Base-by-base conservation (phyloP, 345 rosid species). In the Eucalyptus leucophloia region DNA sequence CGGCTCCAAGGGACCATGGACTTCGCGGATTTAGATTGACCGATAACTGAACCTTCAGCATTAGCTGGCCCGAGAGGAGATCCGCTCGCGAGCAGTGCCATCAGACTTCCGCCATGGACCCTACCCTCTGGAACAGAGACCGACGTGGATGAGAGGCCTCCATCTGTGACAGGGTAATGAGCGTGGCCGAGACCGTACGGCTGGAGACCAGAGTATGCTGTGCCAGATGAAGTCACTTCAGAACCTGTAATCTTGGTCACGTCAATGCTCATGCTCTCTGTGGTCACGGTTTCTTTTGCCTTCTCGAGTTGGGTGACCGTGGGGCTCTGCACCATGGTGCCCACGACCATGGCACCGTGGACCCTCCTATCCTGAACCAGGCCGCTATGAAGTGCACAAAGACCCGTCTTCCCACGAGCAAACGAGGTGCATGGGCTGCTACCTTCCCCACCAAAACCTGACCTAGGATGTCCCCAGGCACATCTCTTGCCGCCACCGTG, bases 401-500 rank as follows among this genome's bases (percentile, higher is more conserved):
- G 98, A 90, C 99, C 98, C 8, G 93, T 94, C 94, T 94, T 97
- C 85, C 98, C 98, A 92, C 99, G 91, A 37, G 98, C 96, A 89
- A 96, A 96, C 42, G 98, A 96, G 91, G 88, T 92, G 89, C 99
- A 98, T 44, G 99, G 97, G 91, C 91, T 89, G 9, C 93, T 94
- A 87, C 91, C 91, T 93, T 95, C 97, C 40, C 96, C 93, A 13
- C 85, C 85, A 77, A 77, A 77, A 37, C 85, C 85, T 21, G 88
- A 87, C 47, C 95, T 96, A 60, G 95, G 95, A 89, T 94, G 97
- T 60, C 96, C 99, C 99, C 99, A 97, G 2, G 98, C 93, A 91
- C 99, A 98, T 87, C 99, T 93, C 92, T 95, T 98, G 44, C 99
- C 99, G 51, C 99, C 99, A 88, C 99, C 99, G 50, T 98, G 99